These are phyloP conservation scores for Phytophthora aleatoria DNA, from an alignment of 352 stramenopile species.

Conservation along the genomic window DNA sequence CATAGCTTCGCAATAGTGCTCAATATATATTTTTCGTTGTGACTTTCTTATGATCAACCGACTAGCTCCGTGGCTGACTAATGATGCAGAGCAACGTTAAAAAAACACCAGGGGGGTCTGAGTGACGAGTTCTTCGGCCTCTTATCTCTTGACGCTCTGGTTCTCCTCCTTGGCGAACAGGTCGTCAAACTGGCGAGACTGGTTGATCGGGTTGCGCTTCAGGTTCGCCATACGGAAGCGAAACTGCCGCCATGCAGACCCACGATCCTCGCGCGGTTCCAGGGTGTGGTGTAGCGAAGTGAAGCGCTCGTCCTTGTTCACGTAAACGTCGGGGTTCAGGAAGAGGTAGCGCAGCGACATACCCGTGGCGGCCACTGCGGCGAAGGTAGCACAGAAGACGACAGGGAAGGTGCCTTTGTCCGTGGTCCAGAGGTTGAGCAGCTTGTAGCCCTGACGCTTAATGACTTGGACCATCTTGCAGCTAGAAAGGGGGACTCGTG, in stretches of 20 bases:
- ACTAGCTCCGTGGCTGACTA: constrained; percentile 17
- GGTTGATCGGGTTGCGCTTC: constrained; percentile 73
- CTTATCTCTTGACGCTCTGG: constrained; percentile 60
- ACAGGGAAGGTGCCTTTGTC: constrained; percentile 68
- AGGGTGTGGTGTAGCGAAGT: constrained; percentile 47
- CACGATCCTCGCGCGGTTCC: constrained; percentile 41
- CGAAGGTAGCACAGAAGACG: constrained; percentile 48
- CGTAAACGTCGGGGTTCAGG: constrained; percentile 65
- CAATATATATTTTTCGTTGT: constrained; percentile 30
- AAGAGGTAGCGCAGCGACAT: constrained; percentile 54
- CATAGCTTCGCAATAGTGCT: constrained; percentile 18
- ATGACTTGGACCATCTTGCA: constrained; percentile 28
- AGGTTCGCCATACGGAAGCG: constrained; percentile 72
- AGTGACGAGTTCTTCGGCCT: neutral
- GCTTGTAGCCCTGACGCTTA: constrained; percentile 34
- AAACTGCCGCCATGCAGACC: constrained; percentile 59
- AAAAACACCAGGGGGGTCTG: neutral
- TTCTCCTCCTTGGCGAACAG: constrained; percentile 64
- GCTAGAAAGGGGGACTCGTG: neutral
- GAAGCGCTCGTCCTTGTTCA: constrained; percentile 67
- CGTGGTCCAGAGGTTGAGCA: constrained; percentile 63
- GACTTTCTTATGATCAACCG: constrained; percentile 25
- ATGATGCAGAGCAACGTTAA: neutral
- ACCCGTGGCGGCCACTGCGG: constrained; percentile 37
- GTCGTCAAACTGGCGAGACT: constrained; percentile 68